A percentile compares a stretch with the other conserved stretches of the same genome.
Evolutionary conservation across 176 grass and related monocot genomes (phyloP).

Genomic region (Eragrostis nindensis): DNA sequence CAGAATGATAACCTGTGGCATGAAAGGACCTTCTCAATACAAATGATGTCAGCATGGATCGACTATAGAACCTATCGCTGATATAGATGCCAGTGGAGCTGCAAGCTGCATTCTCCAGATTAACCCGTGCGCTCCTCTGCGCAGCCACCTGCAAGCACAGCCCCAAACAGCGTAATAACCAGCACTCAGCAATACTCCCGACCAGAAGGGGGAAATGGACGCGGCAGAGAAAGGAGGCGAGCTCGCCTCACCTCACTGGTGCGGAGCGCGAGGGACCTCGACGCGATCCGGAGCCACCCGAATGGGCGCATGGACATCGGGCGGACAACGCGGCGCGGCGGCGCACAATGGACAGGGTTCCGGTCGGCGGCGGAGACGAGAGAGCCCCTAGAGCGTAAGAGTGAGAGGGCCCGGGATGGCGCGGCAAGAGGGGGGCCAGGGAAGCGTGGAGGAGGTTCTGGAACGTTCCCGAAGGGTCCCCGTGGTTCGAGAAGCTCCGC

Average conservation of each 20-base stretch:
- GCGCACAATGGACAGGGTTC: not conserved
- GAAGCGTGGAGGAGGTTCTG: not conserved
- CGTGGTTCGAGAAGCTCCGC: not conserved
- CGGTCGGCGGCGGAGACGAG: not conserved
- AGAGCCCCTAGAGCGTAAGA: not conserved
- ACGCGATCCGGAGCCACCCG: constrained; percentile 48
- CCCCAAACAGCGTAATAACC: constrained; percentile 6
- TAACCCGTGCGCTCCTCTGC: constrained; percentile 37
- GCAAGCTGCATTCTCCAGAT: constrained; percentile 50
- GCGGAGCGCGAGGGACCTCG: constrained; percentile 44
- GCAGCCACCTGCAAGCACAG: constrained; percentile 28
- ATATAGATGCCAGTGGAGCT: constrained; percentile 41
- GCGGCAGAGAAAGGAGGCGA: not conserved
- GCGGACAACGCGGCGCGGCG: not conserved
- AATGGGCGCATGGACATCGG: constrained; percentile 34
- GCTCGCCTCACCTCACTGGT: constrained; percentile 52
- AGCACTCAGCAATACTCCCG: not conserved
- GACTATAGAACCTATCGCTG: constrained; percentile 40
- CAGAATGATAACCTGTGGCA: constrained; percentile 75
- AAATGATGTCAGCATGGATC: constrained; percentile 43
- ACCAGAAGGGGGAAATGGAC: constrained; percentile 15
- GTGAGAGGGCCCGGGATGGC: not conserved
- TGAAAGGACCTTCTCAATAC: constrained; percentile 62
- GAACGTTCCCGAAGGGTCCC: constrained; percentile 14
- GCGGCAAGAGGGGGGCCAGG: not conserved